Conservation (phyloP, 345 rosid genomes). For the Citrus australasica region DNA sequence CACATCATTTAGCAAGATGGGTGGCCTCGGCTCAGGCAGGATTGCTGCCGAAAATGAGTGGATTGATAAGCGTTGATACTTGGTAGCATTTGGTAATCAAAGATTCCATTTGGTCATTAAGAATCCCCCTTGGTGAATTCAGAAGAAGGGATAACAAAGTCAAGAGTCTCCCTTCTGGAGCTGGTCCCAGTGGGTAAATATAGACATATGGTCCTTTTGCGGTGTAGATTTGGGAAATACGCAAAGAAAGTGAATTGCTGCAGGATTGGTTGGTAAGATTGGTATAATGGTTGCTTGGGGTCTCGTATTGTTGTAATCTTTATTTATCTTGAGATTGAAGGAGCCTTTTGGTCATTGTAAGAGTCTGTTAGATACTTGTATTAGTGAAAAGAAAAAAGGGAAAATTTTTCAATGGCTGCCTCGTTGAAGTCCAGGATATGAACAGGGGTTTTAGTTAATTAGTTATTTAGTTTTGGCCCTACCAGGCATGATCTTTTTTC, state of each 20-base stretch:
- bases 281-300: slow-evolving; percentile 24
- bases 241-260: slow-evolving; percentile 29
- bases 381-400: not conserved
- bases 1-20: slow-evolving; percentile 59
- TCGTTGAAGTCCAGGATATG: not conserved
- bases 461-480: not conserved
- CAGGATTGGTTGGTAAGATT: slow-evolving; percentile 39
- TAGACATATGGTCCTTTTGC: slow-evolving; percentile 23
- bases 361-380: slow-evolving; percentile 23
- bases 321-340: slow-evolving; percentile 38
- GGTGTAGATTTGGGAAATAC: slow-evolving; percentile 42
- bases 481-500: not conserved
- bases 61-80: slow-evolving; percentile 49
- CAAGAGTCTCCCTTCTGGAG: slow-evolving; percentile 15
- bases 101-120: slow-evolving; percentile 28
- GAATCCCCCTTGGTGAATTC: slow-evolving; percentile 10
- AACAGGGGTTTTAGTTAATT: not conserved
- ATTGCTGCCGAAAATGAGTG: slow-evolving; percentile 57
- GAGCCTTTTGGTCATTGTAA: slow-evolving; percentile 24
- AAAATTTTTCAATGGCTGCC: slow-evolving; percentile 3
- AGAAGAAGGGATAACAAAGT: not conserved
- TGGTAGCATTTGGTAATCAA: slow-evolving; percentile 25
- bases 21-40: slow-evolving; percentile 72
- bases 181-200: slow-evolving; percentile 32
- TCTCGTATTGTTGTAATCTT: slow-evolving; percentile 31